Evolutionary conservation across 2,329 filamentous ascomycete species (phyloP).

Genomic region (Canariomyces notabilis): DNA sequence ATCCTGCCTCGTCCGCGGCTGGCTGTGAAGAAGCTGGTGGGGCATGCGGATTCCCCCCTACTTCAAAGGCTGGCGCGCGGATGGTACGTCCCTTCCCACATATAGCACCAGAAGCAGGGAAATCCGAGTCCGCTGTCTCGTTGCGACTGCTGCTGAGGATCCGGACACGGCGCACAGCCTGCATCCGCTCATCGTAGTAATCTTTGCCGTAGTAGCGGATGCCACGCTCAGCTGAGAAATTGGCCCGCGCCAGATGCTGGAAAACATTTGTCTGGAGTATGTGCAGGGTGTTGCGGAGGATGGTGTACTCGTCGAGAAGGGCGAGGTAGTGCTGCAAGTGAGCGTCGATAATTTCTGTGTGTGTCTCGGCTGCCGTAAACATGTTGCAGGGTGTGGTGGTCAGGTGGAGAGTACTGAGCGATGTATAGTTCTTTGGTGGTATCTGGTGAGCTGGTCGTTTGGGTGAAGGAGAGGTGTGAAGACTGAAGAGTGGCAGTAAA

Average conservation of each 20-base stretch:
- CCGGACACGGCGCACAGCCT: constrained; percentile 47
- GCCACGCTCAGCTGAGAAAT: constrained; percentile 62
- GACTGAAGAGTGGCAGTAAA: too few species aligned
- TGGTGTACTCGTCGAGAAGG: constrained; percentile 62
- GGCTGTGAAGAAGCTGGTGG: neutral
- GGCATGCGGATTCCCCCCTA: constrained; percentile 1
- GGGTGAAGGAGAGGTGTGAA: neutral
- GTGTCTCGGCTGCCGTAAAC: constrained; percentile 3
- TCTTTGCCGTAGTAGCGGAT: constrained; percentile 59
- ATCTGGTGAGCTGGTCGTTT: too few species aligned
- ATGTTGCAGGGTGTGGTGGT: constrained; percentile 35
- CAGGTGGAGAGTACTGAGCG: neutral
- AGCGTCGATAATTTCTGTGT: constrained; percentile 46
- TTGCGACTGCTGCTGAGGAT: too few species aligned
- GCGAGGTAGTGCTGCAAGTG: constrained; percentile 62
- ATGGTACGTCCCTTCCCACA: neutral
- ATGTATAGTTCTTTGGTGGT: too few species aligned
- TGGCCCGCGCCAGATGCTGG: constrained; percentile 64
- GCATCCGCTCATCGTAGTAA: constrained; percentile 70
- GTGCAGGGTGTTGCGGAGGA: constrained; percentile 50
- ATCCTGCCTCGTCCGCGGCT: neutral
- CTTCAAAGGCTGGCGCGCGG: constrained; percentile 1
- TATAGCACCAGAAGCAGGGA: neutral
- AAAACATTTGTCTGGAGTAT: constrained; percentile 51
- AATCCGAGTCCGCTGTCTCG: too few species aligned